These are phyloP conservation scores for Quercus aquifolioides DNA, from an alignment of 306 rosid species.

Conservation along the genomic window DNA sequence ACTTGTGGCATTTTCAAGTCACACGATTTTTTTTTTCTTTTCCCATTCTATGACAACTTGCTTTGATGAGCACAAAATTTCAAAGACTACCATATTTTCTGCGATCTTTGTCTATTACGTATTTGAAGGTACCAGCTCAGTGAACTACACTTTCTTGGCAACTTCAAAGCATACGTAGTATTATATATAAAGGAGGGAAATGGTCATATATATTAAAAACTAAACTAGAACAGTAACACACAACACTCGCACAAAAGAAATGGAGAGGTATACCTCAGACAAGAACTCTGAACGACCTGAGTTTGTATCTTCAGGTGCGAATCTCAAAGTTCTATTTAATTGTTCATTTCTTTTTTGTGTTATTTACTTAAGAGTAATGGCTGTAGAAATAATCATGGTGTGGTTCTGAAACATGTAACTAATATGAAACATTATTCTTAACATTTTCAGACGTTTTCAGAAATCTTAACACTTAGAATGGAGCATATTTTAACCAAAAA, in stretches of 20 bases:
- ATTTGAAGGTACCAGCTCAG: conserved; percentile 20
- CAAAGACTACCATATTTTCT: conserved; percentile 22
- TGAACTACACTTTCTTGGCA: conserved; percentile 12
- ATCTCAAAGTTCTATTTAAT: neutral
- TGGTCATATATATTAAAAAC: neutral
- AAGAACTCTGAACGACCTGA: neutral
- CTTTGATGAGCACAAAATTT: neutral
- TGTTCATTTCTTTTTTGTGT: neutral
- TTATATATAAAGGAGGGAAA: conserved; percentile 31
- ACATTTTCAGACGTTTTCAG: no score
- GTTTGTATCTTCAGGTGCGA: neutral
- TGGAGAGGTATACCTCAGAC: neutral
- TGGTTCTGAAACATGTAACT: no score
- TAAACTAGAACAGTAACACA: neutral
- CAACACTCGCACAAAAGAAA: neutral
- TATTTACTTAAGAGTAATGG: no score
- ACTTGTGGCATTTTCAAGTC: conserved; percentile 15
- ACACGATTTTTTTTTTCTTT: neutral
- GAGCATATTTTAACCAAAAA: no score
- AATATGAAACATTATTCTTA: no score
- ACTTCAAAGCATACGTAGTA: conserved; percentile 14
- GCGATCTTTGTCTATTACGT: conserved; percentile 19
- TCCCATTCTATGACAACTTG: conserved; percentile 31
- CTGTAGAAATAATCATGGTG: no score
- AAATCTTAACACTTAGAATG: no score